Evolutionary conservation across 2,329 filamentous ascomycete genomes (phyloP).

Genomic region (Diplodia seriata): DNA sequence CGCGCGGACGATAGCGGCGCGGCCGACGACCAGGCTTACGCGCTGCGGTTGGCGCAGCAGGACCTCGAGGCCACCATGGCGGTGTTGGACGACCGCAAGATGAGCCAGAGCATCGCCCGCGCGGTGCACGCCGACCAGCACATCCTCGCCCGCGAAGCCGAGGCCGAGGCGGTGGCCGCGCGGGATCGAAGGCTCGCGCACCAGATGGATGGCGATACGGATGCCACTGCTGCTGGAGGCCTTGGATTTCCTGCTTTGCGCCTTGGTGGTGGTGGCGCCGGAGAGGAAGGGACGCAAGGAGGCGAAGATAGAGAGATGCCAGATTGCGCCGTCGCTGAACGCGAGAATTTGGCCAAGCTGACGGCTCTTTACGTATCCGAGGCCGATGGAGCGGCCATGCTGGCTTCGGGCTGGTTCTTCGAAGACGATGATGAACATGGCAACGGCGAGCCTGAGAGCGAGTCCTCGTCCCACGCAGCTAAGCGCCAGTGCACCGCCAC

Average conservation of each 20-base stretch:
- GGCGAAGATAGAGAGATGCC: neutral
- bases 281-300: neutral
- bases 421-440: no score
- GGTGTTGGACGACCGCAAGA: conserved; percentile 5
- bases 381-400: neutral
- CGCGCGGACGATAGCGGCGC: neutral
- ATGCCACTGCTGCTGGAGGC: neutral
- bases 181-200: conserved; percentile 6
- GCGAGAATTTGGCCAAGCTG: conserved; percentile 16
- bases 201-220: neutral
- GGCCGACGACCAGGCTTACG: neutral
- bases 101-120: conserved; percentile 26
- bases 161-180: neutral
- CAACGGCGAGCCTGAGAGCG: neutral
- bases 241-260: no score
- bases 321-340: neutral
- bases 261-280: no score
- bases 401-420: neutral
- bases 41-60: conserved; percentile 5
- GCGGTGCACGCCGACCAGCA: conserved; percentile 4
- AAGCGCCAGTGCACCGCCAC: neutral
- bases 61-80: conserved; percentile 10
- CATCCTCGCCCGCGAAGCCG: neutral
- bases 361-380: conserved; percentile 20
- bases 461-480: neutral